Evolutionary conservation across 768 basidiomycete genomes (phyloP).

Genomic region (Podaxis sp.): DNA sequence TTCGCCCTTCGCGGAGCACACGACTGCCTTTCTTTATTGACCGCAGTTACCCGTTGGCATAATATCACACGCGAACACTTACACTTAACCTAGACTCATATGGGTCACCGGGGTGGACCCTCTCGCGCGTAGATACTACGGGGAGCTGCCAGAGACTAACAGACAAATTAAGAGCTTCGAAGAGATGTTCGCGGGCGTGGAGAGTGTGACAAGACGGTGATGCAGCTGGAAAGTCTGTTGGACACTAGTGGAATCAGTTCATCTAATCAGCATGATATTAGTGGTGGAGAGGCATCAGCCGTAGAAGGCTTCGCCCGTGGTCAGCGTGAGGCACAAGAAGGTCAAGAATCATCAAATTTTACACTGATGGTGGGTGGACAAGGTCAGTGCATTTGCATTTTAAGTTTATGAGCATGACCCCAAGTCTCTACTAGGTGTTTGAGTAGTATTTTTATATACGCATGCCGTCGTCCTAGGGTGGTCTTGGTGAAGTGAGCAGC

Average conservation of each 20-base stretch:
- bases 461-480: too few relatives aligned
- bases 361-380: background rate
- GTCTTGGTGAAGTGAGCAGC: too few relatives aligned
- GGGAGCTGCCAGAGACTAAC: conserved; percentile 72
- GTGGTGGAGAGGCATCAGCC: background rate
- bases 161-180: conserved; percentile 71
- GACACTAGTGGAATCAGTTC: conserved; percentile 33
- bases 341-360: background rate
- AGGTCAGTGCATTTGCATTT: too few relatives aligned
- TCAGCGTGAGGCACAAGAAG: background rate
- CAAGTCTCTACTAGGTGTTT: too few relatives aligned
- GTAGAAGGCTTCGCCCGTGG: too few relatives aligned
- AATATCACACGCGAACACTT: conserved; percentile 86
- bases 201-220: conserved; percentile 69
- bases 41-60: conserved; percentile 73
- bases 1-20: background rate
- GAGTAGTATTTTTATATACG: too few relatives aligned
- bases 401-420: too few relatives aligned
- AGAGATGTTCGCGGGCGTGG: conserved; percentile 63
- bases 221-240: conserved; percentile 59
- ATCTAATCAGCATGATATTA: background rate
- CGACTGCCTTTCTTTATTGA: background rate
- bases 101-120: conserved; percentile 66
- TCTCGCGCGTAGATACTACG: conserved; percentile 66
- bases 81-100: conserved; percentile 64